Percentiles rank a stretch among this genome's conserved stretches.
These are phyloP conservation scores for Lyophyllum semitale DNA, from an alignment of 768 basidiomycete species.

Conservation along the genomic window DNA sequence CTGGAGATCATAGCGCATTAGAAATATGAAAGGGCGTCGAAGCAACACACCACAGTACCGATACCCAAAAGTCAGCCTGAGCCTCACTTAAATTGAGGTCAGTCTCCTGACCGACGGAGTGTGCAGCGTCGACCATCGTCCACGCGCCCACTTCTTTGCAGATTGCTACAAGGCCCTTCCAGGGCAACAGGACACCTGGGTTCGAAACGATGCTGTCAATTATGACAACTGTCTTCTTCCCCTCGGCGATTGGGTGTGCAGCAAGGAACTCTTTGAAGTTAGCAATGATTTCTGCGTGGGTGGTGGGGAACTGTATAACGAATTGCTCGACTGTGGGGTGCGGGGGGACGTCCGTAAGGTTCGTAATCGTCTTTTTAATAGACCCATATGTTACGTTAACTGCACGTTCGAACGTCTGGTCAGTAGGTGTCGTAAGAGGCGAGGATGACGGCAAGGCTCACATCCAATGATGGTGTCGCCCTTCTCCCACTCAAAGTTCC, in stretches of 20 bases:
- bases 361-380: conserved; percentile 49
- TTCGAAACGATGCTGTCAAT: conserved; percentile 68
- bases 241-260: conserved; percentile 9
- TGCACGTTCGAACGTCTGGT: neutral
- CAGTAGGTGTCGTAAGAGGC: neutral
- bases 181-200: conserved; percentile 73
- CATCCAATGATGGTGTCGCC: conserved; percentile 64
- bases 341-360: conserved; percentile 56
- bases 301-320: conserved; percentile 54
- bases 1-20: conserved; percentile 17
- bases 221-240: conserved; percentile 58
- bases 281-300: conserved; percentile 39
- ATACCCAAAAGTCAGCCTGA: conserved; percentile 78
- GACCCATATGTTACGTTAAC: conserved; percentile 45
- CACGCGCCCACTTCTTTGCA: conserved; percentile 64
- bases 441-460: conserved; percentile 21
- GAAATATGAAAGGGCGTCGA: conserved; percentile 5
- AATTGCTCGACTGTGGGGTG: conserved; percentile 54
- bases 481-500: conserved; percentile 61
- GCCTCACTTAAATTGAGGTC: conserved; percentile 57
- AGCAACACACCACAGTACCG: conserved; percentile 42
- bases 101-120: conserved; percentile 77
- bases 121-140: conserved; percentile 80
- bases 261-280: conserved; percentile 34
- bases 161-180: conserved; percentile 70